These are phyloP conservation scores for Lachancea quebecensis DNA, from an alignment of 805 yeast species.

Conservation along the genomic window DNA sequence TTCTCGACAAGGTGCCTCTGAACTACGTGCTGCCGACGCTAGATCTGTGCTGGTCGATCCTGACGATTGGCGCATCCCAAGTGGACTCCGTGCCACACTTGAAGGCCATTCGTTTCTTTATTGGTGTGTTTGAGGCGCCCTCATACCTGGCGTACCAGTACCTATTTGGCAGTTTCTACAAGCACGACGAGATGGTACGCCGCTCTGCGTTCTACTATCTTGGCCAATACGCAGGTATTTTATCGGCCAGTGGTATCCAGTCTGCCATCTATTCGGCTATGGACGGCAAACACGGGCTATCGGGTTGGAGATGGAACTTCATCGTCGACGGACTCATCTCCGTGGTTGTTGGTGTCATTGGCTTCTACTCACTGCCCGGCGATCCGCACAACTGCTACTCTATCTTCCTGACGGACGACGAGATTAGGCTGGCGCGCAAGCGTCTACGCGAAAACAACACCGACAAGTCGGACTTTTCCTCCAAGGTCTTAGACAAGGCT, in stretches of 20 bases:
- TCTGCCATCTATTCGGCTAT: slow-evolving; percentile 44
- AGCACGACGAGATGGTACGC: slow-evolving; percentile 49
- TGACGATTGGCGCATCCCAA: slow-evolving; percentile 46
- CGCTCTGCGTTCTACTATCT: slow-evolving; percentile 56
- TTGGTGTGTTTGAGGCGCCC: slow-evolving; percentile 60
- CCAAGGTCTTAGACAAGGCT: slow-evolving; percentile 34
- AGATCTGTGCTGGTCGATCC: slow-evolving; percentile 56
- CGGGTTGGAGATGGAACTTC: slow-evolving; percentile 71
- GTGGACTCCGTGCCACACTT: slow-evolving; percentile 41
- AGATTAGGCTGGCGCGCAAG: slow-evolving; percentile 44
- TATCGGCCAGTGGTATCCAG: slow-evolving; percentile 58
- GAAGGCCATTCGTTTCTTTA: slow-evolving; percentile 52
- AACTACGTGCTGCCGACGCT: slow-evolving; percentile 40
- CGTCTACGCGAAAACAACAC: slow-evolving; percentile 35
- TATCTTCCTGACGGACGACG: slow-evolving; percentile 48
- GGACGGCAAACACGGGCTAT: slow-evolving; percentile 45
- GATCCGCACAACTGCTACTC: slow-evolving; percentile 54
- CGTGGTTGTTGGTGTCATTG: slow-evolving; percentile 49
- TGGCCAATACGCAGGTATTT: slow-evolving; percentile 56
- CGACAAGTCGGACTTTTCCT: slow-evolving; percentile 23
- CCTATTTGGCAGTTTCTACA: slow-evolving; percentile 52
- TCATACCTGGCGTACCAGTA: slow-evolving; percentile 54
- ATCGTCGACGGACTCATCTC: slow-evolving; percentile 59
- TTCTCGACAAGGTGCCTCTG: slow-evolving; percentile 47
- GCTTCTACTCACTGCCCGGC: slow-evolving; percentile 55